Base-by-base conservation (phyloP, 768 basidiomycete genomes). In the Lactarius trivialis region DNA sequence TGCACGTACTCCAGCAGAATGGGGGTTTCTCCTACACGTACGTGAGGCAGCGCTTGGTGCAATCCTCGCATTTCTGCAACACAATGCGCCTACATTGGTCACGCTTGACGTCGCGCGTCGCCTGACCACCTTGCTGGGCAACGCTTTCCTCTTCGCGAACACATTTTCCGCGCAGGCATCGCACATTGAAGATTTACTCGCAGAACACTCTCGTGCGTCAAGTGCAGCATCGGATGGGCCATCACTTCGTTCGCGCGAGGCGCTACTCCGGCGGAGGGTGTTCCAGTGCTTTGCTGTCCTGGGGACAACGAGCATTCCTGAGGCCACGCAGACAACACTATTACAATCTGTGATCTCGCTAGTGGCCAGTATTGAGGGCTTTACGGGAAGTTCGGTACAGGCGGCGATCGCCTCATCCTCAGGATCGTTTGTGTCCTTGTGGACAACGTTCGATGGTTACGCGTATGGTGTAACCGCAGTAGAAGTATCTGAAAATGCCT, bases 91-190 rank as follows among this genome's bases (percentile, higher is more conserved):
- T 3, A 78, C 84, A 6, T 77, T 98, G 17, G 85, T 96, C 64
- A 94, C 91, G 6, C 83, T 96, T 9, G 97, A 98, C 69, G 91
- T 96, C 21, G 89, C 91, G 4, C 81, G 96, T 19, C 84, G 97
- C 5, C 83, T 99, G 49, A 85, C 91, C 12, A 88, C 91, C 1
- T 76, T 98, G 26, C 78, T 99, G 41, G 83, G 85, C 71, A 98
- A 98, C 68, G 91, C 93, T 0, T 82, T 98, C n/a, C 80, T 84
- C 3, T 98, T 98, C 71, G 84, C 88, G 17, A 90, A 88, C 66
- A 84, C 85, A n/a, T 94, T 95, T 73, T 75, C 89, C 21, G 80
- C 82, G 0, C 84, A 86, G 56, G 58, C 58, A n/a, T 54, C 63
- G 17, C 82, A 82, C 60, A 75, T 83, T 1, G 88, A 91, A 45